phyloP scores from a whole-genome alignment of 1,139 yeast genomes.

The Taphrina deformans region DNA sequence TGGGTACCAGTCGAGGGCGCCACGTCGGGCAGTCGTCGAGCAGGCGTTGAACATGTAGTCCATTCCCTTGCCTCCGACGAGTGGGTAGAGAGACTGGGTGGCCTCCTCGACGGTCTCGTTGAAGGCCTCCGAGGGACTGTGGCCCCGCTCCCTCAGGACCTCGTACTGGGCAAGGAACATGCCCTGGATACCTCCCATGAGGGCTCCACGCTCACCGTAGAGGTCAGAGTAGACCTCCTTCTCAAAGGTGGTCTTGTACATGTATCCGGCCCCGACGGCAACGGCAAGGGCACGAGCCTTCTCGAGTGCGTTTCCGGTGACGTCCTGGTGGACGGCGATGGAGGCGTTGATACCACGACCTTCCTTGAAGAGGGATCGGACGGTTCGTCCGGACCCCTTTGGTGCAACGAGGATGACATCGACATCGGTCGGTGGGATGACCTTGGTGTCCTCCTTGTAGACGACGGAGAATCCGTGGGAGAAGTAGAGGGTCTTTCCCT shows the following conservation, averaged over 20 bases:
- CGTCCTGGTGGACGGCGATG: slow-evolving; percentile 90
- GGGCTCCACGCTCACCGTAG: slow-evolving; percentile 99
- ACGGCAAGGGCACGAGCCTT: slow-evolving; percentile 98
- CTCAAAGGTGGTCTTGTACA: slow-evolving; percentile 98
- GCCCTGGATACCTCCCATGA: slow-evolving; percentile 99
- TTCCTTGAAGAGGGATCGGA: slow-evolving; percentile 97
- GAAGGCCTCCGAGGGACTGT: slow-evolving; percentile 99
- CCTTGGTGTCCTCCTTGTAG: slow-evolving; percentile 94
- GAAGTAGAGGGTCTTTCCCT: slow-evolving; percentile 95
- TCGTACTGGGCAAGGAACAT: slow-evolving; percentile 99
- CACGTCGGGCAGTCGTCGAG: slow-evolving; percentile 99
- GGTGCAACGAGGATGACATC: slow-evolving; percentile 99
- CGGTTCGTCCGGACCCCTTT: slow-evolving; percentile 99
- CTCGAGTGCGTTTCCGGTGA: slow-evolving; percentile 98
- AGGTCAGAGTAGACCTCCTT: slow-evolving; percentile 98
- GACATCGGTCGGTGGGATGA: slow-evolving; percentile 89
- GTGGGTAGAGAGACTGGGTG: slow-evolving; percentile 97
- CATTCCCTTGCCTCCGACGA: slow-evolving; percentile 99
- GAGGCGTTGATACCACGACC: slow-evolving; percentile 99
- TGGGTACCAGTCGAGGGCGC: slow-evolving; percentile 99
- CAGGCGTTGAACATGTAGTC: slow-evolving; percentile 99
- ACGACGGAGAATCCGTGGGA: slow-evolving; percentile 99
- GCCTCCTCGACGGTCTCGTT: slow-evolving; percentile 99
- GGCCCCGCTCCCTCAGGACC: slow-evolving; percentile 98
- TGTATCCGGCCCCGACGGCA: slow-evolving; percentile 99